phyloP scores from a whole-genome alignment of 306 rosid species.

The Vicia faba region DNA sequence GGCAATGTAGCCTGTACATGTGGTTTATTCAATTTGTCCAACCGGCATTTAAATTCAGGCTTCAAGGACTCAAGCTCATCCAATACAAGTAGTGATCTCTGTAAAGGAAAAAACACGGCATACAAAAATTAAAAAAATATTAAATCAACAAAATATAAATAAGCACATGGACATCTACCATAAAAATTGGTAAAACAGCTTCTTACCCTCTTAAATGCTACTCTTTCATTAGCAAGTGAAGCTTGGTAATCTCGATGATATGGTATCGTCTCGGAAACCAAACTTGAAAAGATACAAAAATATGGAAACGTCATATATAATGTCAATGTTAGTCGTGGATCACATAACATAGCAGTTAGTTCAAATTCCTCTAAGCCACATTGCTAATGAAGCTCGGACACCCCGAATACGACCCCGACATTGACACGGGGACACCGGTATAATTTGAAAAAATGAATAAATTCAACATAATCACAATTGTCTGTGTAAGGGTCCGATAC shows the following conservation, averaged over 20 bases:
- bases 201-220: slow-evolving; percentile 62
- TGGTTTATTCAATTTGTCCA: slow-evolving; percentile 56
- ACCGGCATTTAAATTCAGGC: slow-evolving; percentile 58
- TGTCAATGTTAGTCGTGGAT: too few relatives aligned
- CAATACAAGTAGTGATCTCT: slow-evolving; percentile 60
- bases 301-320: too few relatives aligned
- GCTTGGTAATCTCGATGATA: slow-evolving; percentile 78
- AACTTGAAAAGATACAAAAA: slow-evolving; percentile 46
- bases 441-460: too few relatives aligned
- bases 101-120: slow-evolving; percentile 32
- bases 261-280: slow-evolving; percentile 95
- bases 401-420: too few relatives aligned
- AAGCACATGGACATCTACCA: slow-evolving; percentile 5
- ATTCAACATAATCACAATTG: too few relatives aligned
- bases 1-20: slow-evolving; percentile 45
- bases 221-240: slow-evolving; percentile 58
- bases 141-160: not conserved
- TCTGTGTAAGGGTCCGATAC: too few relatives aligned
- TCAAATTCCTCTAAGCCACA: too few relatives aligned
- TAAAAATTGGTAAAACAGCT: slow-evolving; percentile 23
- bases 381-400: too few relatives aligned
- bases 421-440: too few relatives aligned
- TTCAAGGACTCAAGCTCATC: slow-evolving; percentile 86
- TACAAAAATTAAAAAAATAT: slow-evolving; percentile 20
- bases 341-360: too few relatives aligned